Base-by-base conservation (phyloP, 1,284 basidiomycete genomes). In the Megacollybia platyphylla region DNA sequence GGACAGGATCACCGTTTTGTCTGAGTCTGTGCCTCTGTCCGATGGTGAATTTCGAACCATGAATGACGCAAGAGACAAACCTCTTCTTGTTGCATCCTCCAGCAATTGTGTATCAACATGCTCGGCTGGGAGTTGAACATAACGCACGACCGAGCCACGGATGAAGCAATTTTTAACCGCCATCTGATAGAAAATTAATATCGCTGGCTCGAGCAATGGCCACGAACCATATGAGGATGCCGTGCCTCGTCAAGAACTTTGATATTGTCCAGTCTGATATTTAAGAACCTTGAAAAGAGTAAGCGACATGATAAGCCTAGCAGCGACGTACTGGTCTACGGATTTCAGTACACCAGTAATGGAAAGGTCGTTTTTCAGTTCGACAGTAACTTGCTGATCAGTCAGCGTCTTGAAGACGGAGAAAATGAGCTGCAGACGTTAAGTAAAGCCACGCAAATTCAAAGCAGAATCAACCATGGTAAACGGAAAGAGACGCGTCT, bases 91-190 rank as follows among this genome's bases (percentile, higher is more conserved):
- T 20, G 94, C 96, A 60, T 99, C 96, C 65, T 99, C 96, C 42
- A 99, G 61, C 41, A 98, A 63, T 52, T 96, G 92, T 4, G 92
- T 97, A 62, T 99, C 94, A 48, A 98, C 91, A 48, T 88, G 87
- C 46, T 89, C 82, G 15, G 89, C 79, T 2, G 92, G 89, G 45
- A 98, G 72, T 58, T 96, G 87, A 7, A 98, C 96, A 58, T 97
- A 99, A 52, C 96, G 82, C 31, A 98, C 93, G 9, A 98, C 96
- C 2, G 92, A 97, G 46, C 96, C 96, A 44, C 96, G 85, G 54
- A 98, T 98, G 60, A 98, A 99, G 57, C 91, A 94, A 59, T 97
- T 98, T 67, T 94, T 96, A 39, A 98, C 93, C 0, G 96, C 92
- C 79, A 97, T 90, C 94, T 98, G 54, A 42, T 46, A 40, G 48